Conservation (phyloP, 306 rosid genomes). For the Pyrus pyrifolia region DNA sequence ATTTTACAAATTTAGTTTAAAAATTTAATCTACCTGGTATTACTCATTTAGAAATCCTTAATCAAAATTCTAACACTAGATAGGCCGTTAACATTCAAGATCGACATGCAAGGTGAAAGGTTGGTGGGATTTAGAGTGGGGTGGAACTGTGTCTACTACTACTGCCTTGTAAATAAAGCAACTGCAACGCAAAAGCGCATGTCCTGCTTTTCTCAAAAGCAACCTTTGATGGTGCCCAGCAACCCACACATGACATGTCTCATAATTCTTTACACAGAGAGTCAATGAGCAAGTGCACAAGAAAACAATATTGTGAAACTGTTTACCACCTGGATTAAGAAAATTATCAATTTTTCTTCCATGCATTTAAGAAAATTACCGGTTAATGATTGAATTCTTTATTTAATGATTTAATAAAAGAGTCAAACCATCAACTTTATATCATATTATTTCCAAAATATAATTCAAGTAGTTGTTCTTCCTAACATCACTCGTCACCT, state of each 20-base stretch:
- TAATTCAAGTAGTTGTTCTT: too few species aligned
- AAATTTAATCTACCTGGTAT: too few species aligned
- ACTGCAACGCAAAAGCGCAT: background rate
- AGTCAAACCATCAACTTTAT: rapidly evolving
- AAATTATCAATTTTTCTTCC: too few species aligned
- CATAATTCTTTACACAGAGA: background rate
- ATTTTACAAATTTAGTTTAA: too few species aligned
- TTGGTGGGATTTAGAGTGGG: background rate
- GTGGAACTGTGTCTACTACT: background rate
- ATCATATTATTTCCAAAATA: too few species aligned
- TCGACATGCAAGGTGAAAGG: background rate
- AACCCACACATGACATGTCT: background rate
- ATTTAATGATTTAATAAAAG: too few species aligned
- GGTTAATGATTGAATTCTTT: too few species aligned
- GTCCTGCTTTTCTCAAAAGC: background rate
- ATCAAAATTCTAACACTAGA: background rate
- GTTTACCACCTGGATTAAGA: background rate
- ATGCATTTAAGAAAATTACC: too few species aligned
- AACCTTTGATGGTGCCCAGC: conserved; percentile 3
- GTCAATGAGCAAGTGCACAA: background rate
- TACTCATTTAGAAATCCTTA: too few species aligned
- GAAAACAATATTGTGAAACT: background rate
- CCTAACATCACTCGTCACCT: too few species aligned
- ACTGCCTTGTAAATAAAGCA: background rate
- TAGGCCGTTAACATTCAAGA: background rate